Evolutionary conservation across 257 asterid genomes (phyloP), one percentile per base, ranked within the genome.

Genomic region (Petunia axillaris): DNA sequence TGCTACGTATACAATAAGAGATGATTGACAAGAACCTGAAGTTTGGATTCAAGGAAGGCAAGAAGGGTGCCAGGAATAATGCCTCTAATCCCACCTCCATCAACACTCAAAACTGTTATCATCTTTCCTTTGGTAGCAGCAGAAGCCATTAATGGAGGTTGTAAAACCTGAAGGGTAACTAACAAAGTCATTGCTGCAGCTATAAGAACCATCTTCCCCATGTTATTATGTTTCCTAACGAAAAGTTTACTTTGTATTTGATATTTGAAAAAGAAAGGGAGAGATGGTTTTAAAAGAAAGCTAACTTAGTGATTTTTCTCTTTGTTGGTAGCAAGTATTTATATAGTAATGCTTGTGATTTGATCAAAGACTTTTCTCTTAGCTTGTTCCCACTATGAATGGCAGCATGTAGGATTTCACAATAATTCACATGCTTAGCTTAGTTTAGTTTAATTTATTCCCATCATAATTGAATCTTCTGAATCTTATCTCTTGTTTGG

Each of bases 71-170:
- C 89, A 0, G 90, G 92, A 55, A 91, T 91, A 10, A 91, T 84
- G 67, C 96, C 96, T 81, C 96, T 81, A 4, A 91, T 64, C 54
- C 96, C 96, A 59, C 96, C 96, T 5, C 96, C 96, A 59, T 91
- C 96, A 60, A 91, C 76, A 15, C 94, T 90, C 85, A 90, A 74
- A 14, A 90, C 63, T 1, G 91, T 89, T 38, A 84, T 90, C 78
- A 60, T 66, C 77, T 55, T 88, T 36, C 88, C 93, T 62, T 86
- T 89, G 10, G 83, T 80, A 2, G 78, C 86, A 55, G 89, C 88
- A 80, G 6, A 16, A 4, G 81, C 84, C 59, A 70, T 13, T 50
- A 53, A 39, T 62, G 88, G 87, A 58, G 57, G 41, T 52, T 53
- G 65, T 9, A 79, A 5, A 35, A 82, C n/a, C 8, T 83, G 85